Percentiles rank a stretch among this genome's conserved stretches.
Evolutionary conservation across 2,329 filamentous ascomycete species (phyloP).

Genomic region (Sporothrix dimorphospora): DNA sequence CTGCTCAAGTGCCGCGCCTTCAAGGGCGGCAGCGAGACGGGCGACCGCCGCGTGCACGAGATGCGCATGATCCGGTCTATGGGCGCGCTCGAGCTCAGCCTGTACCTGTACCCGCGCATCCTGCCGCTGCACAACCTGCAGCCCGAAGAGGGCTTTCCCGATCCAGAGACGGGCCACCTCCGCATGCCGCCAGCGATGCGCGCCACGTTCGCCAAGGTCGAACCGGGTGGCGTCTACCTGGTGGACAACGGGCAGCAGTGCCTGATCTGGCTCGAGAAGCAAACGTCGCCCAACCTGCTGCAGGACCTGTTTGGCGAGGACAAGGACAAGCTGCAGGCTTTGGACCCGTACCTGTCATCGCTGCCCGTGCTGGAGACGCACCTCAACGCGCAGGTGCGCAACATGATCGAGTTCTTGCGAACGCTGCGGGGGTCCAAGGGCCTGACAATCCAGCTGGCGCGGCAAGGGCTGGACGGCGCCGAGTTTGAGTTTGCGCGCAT

Average conservation of each 20-base stretch:
- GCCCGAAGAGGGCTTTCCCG: constrained; percentile 88
- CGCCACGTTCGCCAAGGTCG: constrained; percentile 82
- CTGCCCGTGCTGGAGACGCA: constrained; percentile 88
- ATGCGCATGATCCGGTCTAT: constrained; percentile 88
- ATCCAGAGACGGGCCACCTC: constrained; percentile 80
- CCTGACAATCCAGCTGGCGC: constrained; percentile 83
- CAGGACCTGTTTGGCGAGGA: constrained; percentile 86
- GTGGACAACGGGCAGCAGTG: constrained; percentile 94
- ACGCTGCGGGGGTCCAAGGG: constrained; percentile 83
- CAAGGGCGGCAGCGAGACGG: constrained; percentile 88
- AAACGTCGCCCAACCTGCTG: constrained; percentile 90
- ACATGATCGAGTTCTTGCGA: constrained; percentile 85
- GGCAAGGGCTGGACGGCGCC: constrained; percentile 90
- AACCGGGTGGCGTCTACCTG: constrained; percentile 91
- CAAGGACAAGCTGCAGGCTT: constrained; percentile 67
- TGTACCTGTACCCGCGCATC: constrained; percentile 95
- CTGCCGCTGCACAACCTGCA: constrained; percentile 88
- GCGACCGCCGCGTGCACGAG: constrained; percentile 88
- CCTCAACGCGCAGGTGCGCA: constrained; percentile 91
- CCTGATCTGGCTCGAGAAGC: constrained; percentile 87
- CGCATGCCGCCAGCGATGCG: constrained; percentile 80
- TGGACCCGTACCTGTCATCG: constrained; percentile 80
- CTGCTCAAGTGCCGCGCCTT: constrained; percentile 89
- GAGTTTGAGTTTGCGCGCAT: constrained; percentile 95
- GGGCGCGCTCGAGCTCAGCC: constrained; percentile 79